These are phyloP conservation scores for Solanum ahanhuiri DNA, from an alignment of 257 asterid genomes.

Conservation along the genomic window DNA sequence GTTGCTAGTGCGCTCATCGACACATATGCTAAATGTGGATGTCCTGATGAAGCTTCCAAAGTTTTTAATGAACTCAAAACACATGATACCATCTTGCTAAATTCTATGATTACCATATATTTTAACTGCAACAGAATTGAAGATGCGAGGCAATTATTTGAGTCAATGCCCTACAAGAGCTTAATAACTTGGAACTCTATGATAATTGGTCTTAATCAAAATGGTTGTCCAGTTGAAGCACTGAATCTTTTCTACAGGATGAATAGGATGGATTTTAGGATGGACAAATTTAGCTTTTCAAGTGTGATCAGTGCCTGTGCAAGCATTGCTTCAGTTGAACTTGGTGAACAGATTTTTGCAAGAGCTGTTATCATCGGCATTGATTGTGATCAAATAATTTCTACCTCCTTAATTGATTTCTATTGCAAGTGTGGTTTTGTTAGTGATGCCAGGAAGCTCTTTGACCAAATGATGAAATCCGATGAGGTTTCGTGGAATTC, in stretches of 20 bases:
- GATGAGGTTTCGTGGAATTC: conserved; percentile 79
- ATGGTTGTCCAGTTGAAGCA: conserved; percentile 63
- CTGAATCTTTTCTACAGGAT: conserved; percentile 49
- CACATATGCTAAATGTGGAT: conserved; percentile 63
- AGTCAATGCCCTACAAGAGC: conserved; percentile 40
- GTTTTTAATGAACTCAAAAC: conserved; percentile 47
- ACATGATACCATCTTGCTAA: conserved; percentile 57
- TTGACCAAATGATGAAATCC: conserved; percentile 33
- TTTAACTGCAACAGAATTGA: conserved; percentile 49
- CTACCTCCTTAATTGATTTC: conserved; percentile 65
- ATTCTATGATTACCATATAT: conserved; percentile 68
- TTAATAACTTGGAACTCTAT: conserved; percentile 91
- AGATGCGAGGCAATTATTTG: conserved; percentile 58
- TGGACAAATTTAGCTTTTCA: conserved; percentile 54
- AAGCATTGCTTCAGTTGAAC: conserved; percentile 50
- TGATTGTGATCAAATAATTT: conserved; percentile 43
- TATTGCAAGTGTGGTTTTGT: conserved; percentile 77
- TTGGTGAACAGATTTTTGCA: conserved; percentile 75
- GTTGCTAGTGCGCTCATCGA: conserved; percentile 58
- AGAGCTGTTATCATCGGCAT: conserved; percentile 53
- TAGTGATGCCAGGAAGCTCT: conserved; percentile 39
- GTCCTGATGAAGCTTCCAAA: conserved; percentile 39
- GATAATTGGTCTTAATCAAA: conserved; percentile 68
- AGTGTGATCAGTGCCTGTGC: conserved; percentile 79
- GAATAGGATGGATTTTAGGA: conserved; percentile 37